Evolutionary conservation across 2,329 filamentous ascomycete genomes (phyloP), one percentile per base, ranked within the genome.

Genomic region (Thermothelomyces thermophilus): DNA sequence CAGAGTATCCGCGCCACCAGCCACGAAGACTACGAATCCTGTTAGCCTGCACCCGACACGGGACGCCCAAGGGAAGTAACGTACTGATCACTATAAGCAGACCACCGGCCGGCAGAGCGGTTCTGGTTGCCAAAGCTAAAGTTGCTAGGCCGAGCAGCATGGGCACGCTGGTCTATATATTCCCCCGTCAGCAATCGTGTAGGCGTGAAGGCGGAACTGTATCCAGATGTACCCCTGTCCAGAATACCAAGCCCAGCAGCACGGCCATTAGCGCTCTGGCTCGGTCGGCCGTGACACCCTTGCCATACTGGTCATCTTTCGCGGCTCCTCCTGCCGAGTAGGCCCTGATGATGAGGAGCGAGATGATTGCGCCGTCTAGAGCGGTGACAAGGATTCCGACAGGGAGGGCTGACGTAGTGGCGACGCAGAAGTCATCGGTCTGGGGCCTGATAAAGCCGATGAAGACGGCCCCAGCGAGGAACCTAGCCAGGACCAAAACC

Each of bases 381-480:
- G 62, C 66, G 7, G 79, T 64, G 4, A 73, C 63, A 7, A 68
- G 59, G 13, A 79, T 64, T 9, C 75, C 70, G 2, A 80, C 52
- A 1, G 72, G 68, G 35, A 72, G 56, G 24, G 73, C 51, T 5
- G 70, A 69, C 9, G 72, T 75, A 22, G 64, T 65, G 17, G 76
- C 69, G 14, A 78, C 68, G 58, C 79, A 83, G 26, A 76, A 73
- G 14, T 71, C 70, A 31, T 71, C 68, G 55, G 78, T 73, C 51
- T 77, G 70, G 6, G 74, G 70, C 36, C 75, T 68, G 22, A 77
- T 74, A 44, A 80, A 70, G n/a, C 72, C 77, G 14, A 77, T 71
- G 53, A 79, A 77, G 4, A 77, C 69, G 22, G 66, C 74, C 11
- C 77, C 79, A 10, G 79, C 58, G n/a, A 75, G 62, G 35, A 80